phyloP scores from a whole-genome alignment of 257 asterid species.

The Linderniella brevidens region DNA sequence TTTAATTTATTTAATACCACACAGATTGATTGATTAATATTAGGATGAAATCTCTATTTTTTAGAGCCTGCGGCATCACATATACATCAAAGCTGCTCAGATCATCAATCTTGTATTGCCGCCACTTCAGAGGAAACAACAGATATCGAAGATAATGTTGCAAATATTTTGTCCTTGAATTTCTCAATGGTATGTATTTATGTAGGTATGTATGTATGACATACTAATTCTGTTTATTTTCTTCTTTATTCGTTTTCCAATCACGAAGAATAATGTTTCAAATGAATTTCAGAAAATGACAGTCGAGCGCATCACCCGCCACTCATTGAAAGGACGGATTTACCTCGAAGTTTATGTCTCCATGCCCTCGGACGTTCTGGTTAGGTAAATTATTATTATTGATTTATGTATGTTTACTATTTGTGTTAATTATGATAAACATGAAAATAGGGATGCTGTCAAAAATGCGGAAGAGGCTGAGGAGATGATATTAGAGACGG shows the following conservation, averaged over 20 bases:
- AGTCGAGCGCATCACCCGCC: constrained; percentile 61
- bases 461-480: constrained; percentile 61
- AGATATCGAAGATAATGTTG: constrained; percentile 36
- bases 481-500: constrained; percentile 31
- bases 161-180: constrained; percentile 33
- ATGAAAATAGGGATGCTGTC: constrained; percentile 43
- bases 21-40: constrained; percentile 12
- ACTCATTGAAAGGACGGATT: constrained; percentile 64
- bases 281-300: constrained; percentile 45
- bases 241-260: neutral
- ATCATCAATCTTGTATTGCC: no score
- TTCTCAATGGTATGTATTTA: constrained; percentile 41
- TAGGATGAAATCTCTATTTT: constrained; percentile 1
- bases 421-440: neutral
- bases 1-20: constrained; percentile 41
- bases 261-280: neutral
- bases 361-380: constrained; percentile 49
- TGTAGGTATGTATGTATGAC: no score
- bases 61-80: no score
- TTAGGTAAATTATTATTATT: constrained; percentile 27
- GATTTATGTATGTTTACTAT: neutral
- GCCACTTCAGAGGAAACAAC: constrained; percentile 19
- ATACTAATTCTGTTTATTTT: neutral
- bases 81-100: no score
- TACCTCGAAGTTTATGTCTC: constrained; percentile 76